Conservation (phyloP, 371 early-diverging fungal genomes). For the Rhizomucor pusillus region DNA sequence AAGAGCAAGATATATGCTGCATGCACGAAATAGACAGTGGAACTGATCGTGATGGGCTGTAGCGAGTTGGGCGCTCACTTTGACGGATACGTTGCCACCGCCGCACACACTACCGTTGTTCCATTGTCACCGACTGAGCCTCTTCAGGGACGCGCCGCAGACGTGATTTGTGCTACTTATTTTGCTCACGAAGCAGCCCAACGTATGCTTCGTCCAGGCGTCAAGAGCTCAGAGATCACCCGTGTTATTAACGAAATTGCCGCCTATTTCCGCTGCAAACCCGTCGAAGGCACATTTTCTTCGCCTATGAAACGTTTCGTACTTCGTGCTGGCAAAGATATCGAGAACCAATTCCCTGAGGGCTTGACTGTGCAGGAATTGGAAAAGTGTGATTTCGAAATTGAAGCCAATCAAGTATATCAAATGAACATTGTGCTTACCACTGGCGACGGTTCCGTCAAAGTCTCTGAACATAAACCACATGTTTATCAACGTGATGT, state of each 20-base stretch:
- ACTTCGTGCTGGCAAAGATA: slow-evolving; percentile 80
- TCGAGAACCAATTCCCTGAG: slow-evolving; percentile 77
- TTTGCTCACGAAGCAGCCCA: slow-evolving; percentile 76
- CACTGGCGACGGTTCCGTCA: slow-evolving; percentile 75
- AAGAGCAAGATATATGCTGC: slow-evolving; percentile 15
- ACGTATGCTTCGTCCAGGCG: slow-evolving; percentile 82
- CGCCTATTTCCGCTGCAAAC: slow-evolving; percentile 79
- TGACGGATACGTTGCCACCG: slow-evolving; percentile 89
- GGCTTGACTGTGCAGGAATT: slow-evolving; percentile 66
- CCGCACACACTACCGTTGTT: slow-evolving; percentile 83
- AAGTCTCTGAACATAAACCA: slow-evolving; percentile 69
- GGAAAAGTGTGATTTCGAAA: slow-evolving; percentile 55
- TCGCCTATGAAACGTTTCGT: slow-evolving; percentile 81
- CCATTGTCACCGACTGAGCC: slow-evolving; percentile 61
- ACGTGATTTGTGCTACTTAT: slow-evolving; percentile 81
- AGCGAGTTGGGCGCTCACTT: slow-evolving; percentile 91
- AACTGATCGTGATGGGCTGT: slow-evolving; percentile 2
- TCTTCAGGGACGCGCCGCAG: slow-evolving; percentile 72
- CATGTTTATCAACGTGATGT: slow-evolving; percentile 83
- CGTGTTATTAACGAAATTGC: slow-evolving; percentile 76
- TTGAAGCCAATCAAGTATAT: slow-evolving; percentile 85
- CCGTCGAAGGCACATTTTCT: slow-evolving; percentile 85
- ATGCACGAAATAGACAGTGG: background rate
- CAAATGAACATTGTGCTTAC: slow-evolving; percentile 81
- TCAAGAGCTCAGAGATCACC: slow-evolving; percentile 68